Percentiles rank a stretch among this genome's conserved stretches.
phyloP scores from a whole-genome alignment of 352 stramenopile species.

The Pythium biforme region DNA sequence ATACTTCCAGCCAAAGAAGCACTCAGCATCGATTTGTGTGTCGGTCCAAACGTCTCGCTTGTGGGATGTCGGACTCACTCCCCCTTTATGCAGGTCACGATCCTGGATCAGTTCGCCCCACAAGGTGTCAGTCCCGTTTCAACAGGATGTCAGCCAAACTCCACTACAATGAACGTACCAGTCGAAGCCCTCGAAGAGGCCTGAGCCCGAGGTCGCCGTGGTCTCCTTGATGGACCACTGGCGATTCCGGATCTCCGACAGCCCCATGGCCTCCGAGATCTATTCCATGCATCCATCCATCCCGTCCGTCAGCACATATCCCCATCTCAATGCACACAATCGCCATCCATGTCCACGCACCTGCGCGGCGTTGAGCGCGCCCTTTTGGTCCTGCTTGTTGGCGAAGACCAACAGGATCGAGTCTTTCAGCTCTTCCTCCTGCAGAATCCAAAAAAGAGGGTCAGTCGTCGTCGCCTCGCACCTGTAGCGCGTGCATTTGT shows the following conservation, averaged over 20 bases:
- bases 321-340: not conserved
- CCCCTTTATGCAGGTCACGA: constrained; percentile 89
- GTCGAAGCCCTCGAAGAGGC: constrained; percentile 99
- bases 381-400: constrained; percentile 99
- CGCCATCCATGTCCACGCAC: constrained; percentile 29
- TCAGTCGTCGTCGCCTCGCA: not conserved
- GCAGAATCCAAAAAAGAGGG: constrained; percentile 1
- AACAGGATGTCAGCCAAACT: too few species aligned
- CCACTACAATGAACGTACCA: constrained; percentile 65
- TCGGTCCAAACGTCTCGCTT: too few species aligned
- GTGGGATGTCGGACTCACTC: too few species aligned
- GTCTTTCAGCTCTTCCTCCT: constrained; percentile 99
- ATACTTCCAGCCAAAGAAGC: not conserved
- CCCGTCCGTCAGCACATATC: not conserved
- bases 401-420: constrained; percentile 99
- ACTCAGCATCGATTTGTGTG: not conserved
- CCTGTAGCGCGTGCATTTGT: not conserved
- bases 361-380: constrained; percentile 88
- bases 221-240: constrained; percentile 99
- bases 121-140: constrained; percentile 9
- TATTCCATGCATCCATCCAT: constrained; percentile 32
- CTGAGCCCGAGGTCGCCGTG: constrained; percentile 96
- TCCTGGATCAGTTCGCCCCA: too few species aligned
- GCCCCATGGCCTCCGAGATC: constrained; percentile 97
- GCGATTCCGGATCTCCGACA: constrained; percentile 97